phyloP scores from a whole-genome alignment of 495 filamentous ascomycete species.

The Friedmanniomyces endolithicus region DNA sequence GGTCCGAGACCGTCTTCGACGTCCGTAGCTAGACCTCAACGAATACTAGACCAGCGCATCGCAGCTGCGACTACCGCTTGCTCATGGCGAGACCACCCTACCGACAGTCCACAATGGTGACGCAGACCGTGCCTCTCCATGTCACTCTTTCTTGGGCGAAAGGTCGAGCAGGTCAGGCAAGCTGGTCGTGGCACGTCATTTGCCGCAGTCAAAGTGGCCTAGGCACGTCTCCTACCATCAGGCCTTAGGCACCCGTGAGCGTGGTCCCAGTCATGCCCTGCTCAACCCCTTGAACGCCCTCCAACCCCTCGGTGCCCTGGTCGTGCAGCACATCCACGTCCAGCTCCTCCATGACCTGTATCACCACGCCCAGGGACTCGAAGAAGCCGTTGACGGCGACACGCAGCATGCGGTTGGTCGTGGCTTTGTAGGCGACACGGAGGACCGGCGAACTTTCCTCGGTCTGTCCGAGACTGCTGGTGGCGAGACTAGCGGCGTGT shows the following conservation, averaged over 20 bases:
- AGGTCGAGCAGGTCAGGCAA: too few species aligned
- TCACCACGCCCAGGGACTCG: constrained; percentile 70
- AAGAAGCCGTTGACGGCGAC: constrained; percentile 98
- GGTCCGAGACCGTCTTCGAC: too few species aligned
- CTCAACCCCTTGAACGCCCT: constrained; percentile 30
- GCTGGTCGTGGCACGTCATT: too few species aligned
- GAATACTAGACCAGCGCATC: too few species aligned
- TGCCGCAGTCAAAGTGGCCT: too few species aligned
- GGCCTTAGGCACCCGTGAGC: constrained; percentile 6
- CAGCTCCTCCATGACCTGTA: constrained; percentile 78
- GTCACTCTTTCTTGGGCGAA: too few species aligned
- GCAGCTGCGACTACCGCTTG: too few species aligned
- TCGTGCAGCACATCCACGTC: constrained; percentile 67
- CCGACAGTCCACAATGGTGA: too few species aligned
- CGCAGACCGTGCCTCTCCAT: too few species aligned
- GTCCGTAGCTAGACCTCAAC: too few species aligned
- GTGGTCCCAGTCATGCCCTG: constrained; percentile 18
- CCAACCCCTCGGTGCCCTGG: constrained; percentile 25
- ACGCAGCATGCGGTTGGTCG: constrained; percentile 89
- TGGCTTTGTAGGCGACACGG: constrained; percentile 67
- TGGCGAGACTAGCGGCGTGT: background rate
- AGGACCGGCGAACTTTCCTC: constrained; percentile 46
- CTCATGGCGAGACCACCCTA: too few species aligned
- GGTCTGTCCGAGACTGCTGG: constrained; percentile 3
- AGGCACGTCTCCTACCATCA: too few species aligned